These are phyloP conservation scores for Acorus gramineus DNA, from an alignment of 106 monocot genomes.

Conservation along the genomic window DNA sequence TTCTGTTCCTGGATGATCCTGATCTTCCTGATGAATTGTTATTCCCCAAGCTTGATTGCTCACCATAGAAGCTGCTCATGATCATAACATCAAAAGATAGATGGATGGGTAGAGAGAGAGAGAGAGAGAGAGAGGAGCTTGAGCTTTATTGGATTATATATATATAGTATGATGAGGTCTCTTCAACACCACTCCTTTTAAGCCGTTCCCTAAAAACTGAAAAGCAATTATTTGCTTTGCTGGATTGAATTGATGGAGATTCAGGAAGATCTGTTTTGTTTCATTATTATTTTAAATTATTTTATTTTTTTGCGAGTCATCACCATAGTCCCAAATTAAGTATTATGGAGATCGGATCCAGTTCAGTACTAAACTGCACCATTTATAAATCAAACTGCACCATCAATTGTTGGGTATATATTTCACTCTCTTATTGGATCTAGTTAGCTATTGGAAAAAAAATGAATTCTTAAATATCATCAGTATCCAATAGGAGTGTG, in stretches of 20 bases:
- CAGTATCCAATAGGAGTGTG: no score
- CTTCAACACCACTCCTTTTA: constrained; percentile 9
- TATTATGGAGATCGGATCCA: no score
- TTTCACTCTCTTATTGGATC: no score
- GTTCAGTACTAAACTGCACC: no score
- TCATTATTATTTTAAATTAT: no score
- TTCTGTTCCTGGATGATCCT: constrained; percentile 31
- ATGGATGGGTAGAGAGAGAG: not conserved
- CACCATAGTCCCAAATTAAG: no score
- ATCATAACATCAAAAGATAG: not conserved
- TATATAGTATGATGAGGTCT: not conserved
- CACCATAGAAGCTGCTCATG: constrained; percentile 10
- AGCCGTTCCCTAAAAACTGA: constrained; percentile 4
- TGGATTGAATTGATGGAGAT: constrained; percentile 16
- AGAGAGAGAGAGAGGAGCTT: constrained; percentile 10
- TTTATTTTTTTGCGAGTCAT: no score
- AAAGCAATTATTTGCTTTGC: constrained; percentile 14
- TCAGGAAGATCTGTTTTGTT: constrained; percentile 1
- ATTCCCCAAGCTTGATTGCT: constrained; percentile 8
- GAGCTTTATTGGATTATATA: constrained; percentile 11
- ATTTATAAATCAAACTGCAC: no score
- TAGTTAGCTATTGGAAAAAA: no score
- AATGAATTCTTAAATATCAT: no score
- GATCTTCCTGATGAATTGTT: constrained; percentile 3
- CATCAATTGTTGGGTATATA: no score